Evolutionary conservation across 352 stramenopile species (phyloP).

Genomic region (Phytophthora cryptogea): DNA sequence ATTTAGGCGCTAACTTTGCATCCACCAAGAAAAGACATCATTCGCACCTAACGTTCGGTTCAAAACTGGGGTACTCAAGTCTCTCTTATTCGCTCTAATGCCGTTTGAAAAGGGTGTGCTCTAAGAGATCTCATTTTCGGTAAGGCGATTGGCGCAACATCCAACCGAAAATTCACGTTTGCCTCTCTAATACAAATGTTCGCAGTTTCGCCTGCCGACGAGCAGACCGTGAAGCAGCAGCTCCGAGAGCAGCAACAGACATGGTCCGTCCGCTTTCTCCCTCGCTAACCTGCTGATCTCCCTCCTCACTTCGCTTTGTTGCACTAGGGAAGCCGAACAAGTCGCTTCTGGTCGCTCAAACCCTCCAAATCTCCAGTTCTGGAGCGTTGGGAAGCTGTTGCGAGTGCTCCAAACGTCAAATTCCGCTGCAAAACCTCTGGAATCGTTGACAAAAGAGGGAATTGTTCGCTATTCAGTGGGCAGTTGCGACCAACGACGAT

Average conservation of each 20-base stretch:
- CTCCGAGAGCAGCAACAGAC: conserved; percentile 19
- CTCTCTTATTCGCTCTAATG: no score
- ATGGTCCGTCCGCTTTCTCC: conserved; percentile 18
- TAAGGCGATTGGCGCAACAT: no score
- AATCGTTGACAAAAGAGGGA: conserved; percentile 16
- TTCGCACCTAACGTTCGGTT: no score
- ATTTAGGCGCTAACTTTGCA: no score
- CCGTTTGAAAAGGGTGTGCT: no score
- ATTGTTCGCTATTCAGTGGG: conserved; percentile 18
- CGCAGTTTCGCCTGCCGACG: not conserved
- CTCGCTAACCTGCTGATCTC: not conserved
- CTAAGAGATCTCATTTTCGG: no score
- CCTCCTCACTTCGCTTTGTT: not conserved
- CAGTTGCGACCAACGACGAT: conserved; percentile 4
- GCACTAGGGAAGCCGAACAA: conserved; percentile 21
- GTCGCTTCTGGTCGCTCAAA: not conserved
- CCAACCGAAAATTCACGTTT: no score
- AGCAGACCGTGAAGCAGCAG: conserved; percentile 24
- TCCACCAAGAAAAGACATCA: no score
- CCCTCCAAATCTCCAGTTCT: conserved; percentile 14
- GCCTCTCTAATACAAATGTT: no score
- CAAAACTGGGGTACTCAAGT: no score
- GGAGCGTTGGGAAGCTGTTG: conserved; percentile 35
- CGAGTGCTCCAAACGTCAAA: conserved; percentile 22
- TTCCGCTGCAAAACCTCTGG: conserved; percentile 1